Evolutionary conservation across 108 stramenopile species (phyloP), one percentile per base, ranked within the genome.

Genomic region (Nitzschia sp.): DNA sequence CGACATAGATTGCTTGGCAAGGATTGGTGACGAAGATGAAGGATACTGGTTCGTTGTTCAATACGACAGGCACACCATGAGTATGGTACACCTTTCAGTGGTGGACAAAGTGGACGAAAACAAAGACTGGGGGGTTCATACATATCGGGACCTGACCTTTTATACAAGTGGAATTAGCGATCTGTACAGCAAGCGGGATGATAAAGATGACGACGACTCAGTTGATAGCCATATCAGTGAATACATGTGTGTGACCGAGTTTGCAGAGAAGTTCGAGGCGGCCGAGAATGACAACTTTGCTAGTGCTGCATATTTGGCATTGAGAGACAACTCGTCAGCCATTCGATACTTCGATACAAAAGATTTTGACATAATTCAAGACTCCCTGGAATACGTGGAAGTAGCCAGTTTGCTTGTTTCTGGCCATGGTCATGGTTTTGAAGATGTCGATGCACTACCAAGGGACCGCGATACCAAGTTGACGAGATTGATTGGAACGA

Each of bases 11-110:
- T 25, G 50, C 21, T 48, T 51, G 10, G 55, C 50, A 34, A 55
- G 39, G 11, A 79, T 87, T 15, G 58, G 57, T 7, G 74, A 68
- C n/a, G 37, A 63, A 17, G 75, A 69, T 34, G 58, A 57, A 29
- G 91, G 91, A 7, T 10, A 39, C 2, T 92, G 88, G 88, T 92
- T 89, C 53, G 40, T 89, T 10, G 69, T 86, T 58, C 70, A 83
- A 57, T 75, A 69, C 39, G 85, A 89, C 71, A 77, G 78, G 53
- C 60, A 86, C 50, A 83, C 83, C 10, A 73, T 92, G 53, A 86
- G 83, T 50, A 71, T 87, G 0, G 60, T 73, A 25, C 82, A 80
- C 57, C 65, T 87, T 34, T 72, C 78, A 14, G 8, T 73, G 20
- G 51, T 54, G 0, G 73, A 82, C 51, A 43, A 52, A 41, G 68